Evolutionary conservation across 192 early-diverging fungal genomes (phyloP).

Genomic region (Phycomyces nitens): DNA sequence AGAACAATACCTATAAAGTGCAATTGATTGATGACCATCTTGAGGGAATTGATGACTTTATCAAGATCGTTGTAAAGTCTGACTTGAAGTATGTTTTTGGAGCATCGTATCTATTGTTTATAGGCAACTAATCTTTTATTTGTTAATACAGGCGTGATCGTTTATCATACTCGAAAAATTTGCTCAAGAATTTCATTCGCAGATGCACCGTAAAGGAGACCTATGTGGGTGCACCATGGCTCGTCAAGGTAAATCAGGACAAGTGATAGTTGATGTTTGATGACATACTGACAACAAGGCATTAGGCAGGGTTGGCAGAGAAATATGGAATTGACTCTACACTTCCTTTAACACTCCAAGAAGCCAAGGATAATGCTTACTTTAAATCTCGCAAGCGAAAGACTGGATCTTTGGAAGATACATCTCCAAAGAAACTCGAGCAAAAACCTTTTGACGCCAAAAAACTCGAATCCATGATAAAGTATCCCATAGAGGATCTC

Average conservation of each 20-base stretch:
- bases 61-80: conserved; percentile 33
- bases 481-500: conserved; percentile 84
- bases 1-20: conserved; percentile 38
- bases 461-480: conserved; percentile 34
- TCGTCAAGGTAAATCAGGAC: conserved; percentile 50
- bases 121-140: background rate
- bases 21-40: conserved; percentile 54
- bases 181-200: conserved; percentile 66
- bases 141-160: conserved; percentile 49
- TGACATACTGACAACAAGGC: background rate
- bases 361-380: conserved; percentile 19
- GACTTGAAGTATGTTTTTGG: conserved; percentile 31
- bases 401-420: background rate
- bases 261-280: background rate
- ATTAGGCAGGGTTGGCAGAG: conserved; percentile 33
- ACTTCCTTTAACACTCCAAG: conserved; percentile 8
- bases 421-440: conserved; percentile 4
- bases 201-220: conserved; percentile 62
- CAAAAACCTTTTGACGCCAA: conserved; percentile 33
- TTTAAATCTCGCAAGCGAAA: conserved; percentile 20
- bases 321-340: conserved; percentile 44
- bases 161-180: conserved; percentile 64
- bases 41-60: conserved; percentile 49
- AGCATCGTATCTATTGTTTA: background rate
- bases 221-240: conserved; percentile 71